Conservation (phyloP, 306 rosid species). For the Dalbergia oliveri region DNA sequence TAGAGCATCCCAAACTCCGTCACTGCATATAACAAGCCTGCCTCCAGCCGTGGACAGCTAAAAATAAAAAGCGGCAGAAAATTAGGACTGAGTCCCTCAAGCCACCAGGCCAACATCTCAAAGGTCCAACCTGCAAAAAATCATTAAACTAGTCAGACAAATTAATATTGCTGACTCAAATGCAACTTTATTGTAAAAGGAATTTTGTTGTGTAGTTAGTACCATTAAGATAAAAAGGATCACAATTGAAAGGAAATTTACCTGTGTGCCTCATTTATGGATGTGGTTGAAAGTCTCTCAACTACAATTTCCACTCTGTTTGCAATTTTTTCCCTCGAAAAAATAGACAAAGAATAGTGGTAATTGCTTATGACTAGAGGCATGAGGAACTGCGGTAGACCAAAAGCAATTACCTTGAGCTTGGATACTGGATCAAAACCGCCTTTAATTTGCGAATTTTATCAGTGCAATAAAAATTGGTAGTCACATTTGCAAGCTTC, state of each 20-base stretch:
- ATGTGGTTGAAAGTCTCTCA: too few species aligned
- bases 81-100: slow-evolving; percentile 25
- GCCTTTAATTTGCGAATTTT: too few species aligned
- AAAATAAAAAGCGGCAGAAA: slow-evolving; percentile 29
- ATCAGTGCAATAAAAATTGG: too few species aligned
- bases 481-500: too few species aligned
- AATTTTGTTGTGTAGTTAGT: slow-evolving; percentile 22
- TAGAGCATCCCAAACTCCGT: slow-evolving; percentile 98
- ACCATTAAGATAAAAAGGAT: slow-evolving; percentile 8
- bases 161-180: slow-evolving; percentile 8
- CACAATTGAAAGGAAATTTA: slow-evolving; percentile 46
- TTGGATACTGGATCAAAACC: too few species aligned
- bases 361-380: too few species aligned
- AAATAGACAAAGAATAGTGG: too few species aligned
- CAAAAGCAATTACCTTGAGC: too few species aligned
- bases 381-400: too few species aligned
- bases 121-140: slow-evolving; percentile 82
- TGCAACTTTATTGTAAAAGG: slow-evolving; percentile 9
- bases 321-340: too few species aligned
- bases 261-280: slow-evolving; percentile 74
- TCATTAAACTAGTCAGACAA: slow-evolving; percentile 35
- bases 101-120: slow-evolving; percentile 99
- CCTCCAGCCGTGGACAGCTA: slow-evolving; percentile 95
- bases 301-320: too few species aligned
- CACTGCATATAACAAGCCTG: slow-evolving; percentile 93